Evolutionary conservation across 2,329 filamentous ascomycete species (phyloP), one percentile per base, ranked within the genome.

Genomic region (Sphaceloma murrayae): DNA sequence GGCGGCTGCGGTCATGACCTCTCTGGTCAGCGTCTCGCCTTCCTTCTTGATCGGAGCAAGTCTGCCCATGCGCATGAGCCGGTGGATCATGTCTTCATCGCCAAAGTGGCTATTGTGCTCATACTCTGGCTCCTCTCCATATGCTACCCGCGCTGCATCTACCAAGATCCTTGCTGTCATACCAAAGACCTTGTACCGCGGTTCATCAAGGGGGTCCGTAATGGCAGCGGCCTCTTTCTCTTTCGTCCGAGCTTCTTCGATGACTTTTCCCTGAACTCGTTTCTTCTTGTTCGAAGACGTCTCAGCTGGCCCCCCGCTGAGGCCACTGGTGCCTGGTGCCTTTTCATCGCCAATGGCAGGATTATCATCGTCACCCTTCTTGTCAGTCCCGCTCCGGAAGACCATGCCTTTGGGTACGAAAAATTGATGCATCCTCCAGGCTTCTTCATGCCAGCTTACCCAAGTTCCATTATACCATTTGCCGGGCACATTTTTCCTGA

Each of bases 91-190:
- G 26, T 72, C 70, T 57, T 83, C 80, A 52, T 83, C 80, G 0
- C 78, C 78, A 55, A 78, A 73, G 58, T 77, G 71, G 45, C 67
- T 68, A 49, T 78, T 75, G 55, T 77, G 76, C 66, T 93, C 85
- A 61, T 94, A 94, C 58, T 86, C 82, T 3, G 89, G 89, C 58
- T 85, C 77, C 64, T 82, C 74, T 2, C 66, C 81, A 60, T 91
- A 96, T 14, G 88, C 89, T 13, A 94, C 73, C 50, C 85, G 72
- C 24, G 89, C 88, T 3, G 83, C 82, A 64, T 96, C 89, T 4
- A 95, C 85, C 45, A 95, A 62, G 45, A 96, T 89, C 43, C 86
- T 71, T 2, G 86, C 89, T 43, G 89, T 96, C 85, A 96, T 89
- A 11, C 89, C 89, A 75, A 88, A 95, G 3, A 96, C 87, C 53